These are phyloP conservation scores for Phaeoacremonium minimum DNA, from an alignment of 2,329 filamentous ascomycete genomes.

Conservation along the genomic window DNA sequence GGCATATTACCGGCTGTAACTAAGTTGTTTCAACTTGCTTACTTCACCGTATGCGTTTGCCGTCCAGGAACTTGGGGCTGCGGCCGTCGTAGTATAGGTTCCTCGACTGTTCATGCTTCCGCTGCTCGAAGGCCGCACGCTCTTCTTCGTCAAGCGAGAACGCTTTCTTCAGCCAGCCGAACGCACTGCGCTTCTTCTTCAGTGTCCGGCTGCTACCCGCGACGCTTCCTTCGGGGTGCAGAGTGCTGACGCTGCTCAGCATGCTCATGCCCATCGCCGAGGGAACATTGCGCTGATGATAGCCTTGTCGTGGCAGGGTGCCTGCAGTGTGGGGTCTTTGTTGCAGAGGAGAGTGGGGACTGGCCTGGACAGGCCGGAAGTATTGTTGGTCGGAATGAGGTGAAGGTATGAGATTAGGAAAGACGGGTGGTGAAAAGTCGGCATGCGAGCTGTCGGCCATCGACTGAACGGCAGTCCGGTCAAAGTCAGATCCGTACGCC, in stretches of 20 bases:
- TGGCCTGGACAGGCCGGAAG: conserved; percentile 59
- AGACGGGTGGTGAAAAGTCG: conserved; percentile 30
- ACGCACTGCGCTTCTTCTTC: conserved; percentile 65
- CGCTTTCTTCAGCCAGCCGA: conserved; percentile 66
- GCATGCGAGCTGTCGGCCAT: conserved; percentile 23
- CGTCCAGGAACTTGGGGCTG: conserved; percentile 52
- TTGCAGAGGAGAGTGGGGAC: conserved; percentile 60
- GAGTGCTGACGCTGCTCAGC: conserved; percentile 48
- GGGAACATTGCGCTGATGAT: conserved; percentile 42
- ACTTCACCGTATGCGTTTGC: conserved; percentile 36
- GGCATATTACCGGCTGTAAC: no score
- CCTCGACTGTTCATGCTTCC: conserved; percentile 37
- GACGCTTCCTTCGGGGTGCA: conserved; percentile 31
- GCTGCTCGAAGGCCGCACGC: conserved; percentile 53
- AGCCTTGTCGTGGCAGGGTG: conserved; percentile 26
- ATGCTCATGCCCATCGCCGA: conserved; percentile 55
- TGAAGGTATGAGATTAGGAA: conserved; percentile 36
- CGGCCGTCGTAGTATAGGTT: conserved; percentile 46
- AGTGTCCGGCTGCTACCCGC: conserved; percentile 34
- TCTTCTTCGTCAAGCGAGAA: conserved; percentile 63
- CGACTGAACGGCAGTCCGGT: conserved; percentile 31
- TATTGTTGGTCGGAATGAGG: conserved; percentile 51
- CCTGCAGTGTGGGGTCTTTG: conserved; percentile 53
- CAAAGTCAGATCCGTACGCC: conserved; percentile 43
- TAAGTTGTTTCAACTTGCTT: no score